Base-by-base conservation (phyloP, 768 basidiomycete genomes). In the Calocybe gangraenosa region DNA sequence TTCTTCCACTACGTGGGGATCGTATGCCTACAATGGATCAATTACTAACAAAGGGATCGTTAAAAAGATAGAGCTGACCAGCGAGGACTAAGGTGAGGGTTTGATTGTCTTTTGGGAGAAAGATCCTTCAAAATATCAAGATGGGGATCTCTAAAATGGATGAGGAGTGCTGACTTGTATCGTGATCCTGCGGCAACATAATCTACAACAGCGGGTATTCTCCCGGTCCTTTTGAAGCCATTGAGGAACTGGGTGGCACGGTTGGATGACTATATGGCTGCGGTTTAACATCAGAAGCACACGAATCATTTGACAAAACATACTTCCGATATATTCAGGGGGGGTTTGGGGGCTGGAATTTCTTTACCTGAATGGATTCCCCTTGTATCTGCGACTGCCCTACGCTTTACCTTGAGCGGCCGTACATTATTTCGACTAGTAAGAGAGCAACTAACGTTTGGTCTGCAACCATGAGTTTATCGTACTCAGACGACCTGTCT, bases 301-400 rank as follows among this genome's bases (percentile, higher is more conserved):
- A 30, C 8, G 23, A 22, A 30, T n/a, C n/a, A 9, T 30, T 17
- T 33, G 18, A 33, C 31, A 1, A 43, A 25, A 14, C 31, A 32
- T 55, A 89, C 90, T 75, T 99, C 95, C 2, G 92, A 96, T 19
- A 95, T 83, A 65, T 98, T 97, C 34, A 91, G 71, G 18, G 96
- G 84, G 38, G 82, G 78, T 59, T 83, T 90, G 0, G 86, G 84
- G 14, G 87, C 61, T 1, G 88, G 74, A 25, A 85, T 68, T 31
- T 97, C 95, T 66, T 97, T 97, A 17, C 87, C 86, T 11, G 92
- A 93, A 60, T 99, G 95, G 17, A 98, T 77, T 2, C 95, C 95
- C 41, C 86, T 81, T 3, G 66, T 62, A 36, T 92, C 95, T 1
- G 85, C 58, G 1, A 78, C 74, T 31, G 94, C 94, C 21, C 92